These are phyloP conservation scores for Ascochyta viciae-villosae DNA, from an alignment of 2,329 filamentous ascomycete species.

Conservation along the genomic window DNA sequence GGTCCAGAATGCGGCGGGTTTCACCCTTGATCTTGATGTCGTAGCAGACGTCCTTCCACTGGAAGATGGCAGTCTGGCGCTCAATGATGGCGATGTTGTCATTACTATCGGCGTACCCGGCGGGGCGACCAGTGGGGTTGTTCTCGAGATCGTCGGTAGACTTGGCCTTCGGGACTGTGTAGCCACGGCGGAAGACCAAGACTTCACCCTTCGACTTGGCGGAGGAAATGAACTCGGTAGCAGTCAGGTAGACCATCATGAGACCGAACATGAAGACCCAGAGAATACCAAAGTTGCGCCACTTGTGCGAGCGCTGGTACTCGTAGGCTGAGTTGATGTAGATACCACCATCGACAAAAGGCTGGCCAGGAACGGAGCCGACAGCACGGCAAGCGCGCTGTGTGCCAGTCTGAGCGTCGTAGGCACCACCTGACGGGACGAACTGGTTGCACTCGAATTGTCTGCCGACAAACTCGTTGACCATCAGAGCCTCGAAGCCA, in stretches of 20 bases:
- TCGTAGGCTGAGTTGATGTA: constrained; percentile 46
- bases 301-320: constrained; percentile 51
- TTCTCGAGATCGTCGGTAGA: constrained; percentile 52
- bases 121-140: constrained; percentile 37
- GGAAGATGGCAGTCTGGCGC: constrained; percentile 78
- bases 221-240: constrained; percentile 56
- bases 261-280: constrained; percentile 55
- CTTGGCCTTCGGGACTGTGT: constrained; percentile 59
- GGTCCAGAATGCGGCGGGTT: constrained; percentile 76
- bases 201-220: constrained; percentile 62
- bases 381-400: constrained; percentile 52
- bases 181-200: constrained; percentile 57
- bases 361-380: constrained; percentile 50
- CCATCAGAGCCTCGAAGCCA: constrained; percentile 79
- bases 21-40: constrained; percentile 81
- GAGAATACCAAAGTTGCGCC: constrained; percentile 57
- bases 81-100: constrained; percentile 58
- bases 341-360: constrained; percentile 49
- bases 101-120: constrained; percentile 45
- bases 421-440: constrained; percentile 53
- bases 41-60: constrained; percentile 84
- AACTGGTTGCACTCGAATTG: constrained; percentile 61
- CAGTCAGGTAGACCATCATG: constrained; percentile 52
- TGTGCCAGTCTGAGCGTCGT: constrained; percentile 39
- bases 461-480: constrained; percentile 79